phyloP scores from a whole-genome alignment of 257 asterid genomes.

The Solanum pimpinellifolium region DNA sequence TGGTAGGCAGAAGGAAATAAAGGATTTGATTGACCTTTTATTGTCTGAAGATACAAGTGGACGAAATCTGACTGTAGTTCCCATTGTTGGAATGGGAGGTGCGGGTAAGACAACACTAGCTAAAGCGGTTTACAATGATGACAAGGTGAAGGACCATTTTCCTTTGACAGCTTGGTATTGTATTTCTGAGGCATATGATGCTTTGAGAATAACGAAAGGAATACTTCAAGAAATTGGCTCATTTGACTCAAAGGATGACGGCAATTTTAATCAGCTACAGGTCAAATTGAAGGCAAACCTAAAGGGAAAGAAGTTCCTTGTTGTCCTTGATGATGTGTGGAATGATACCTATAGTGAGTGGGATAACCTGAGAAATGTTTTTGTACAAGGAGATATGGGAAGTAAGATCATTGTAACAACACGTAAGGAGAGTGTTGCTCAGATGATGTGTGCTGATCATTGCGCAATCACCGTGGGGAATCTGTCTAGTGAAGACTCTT shows the following conservation, averaged over 20 bases:
- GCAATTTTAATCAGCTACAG: conserved; percentile 33
- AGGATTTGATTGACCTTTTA: neutral
- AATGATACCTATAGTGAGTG: conserved; percentile 23
- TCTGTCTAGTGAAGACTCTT: neutral
- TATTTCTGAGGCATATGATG: conserved; percentile 19
- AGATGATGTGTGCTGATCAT: conserved; percentile 9
- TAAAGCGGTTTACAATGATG: conserved; percentile 32
- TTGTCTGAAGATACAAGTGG: neutral
- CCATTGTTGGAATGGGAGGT: neutral
- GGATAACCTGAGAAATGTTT: conserved; percentile 1
- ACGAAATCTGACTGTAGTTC: neutral
- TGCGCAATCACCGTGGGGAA: neutral
- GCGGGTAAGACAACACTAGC: conserved; percentile 50
- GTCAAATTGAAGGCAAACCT: conserved; percentile 26
- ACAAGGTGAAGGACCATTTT: conserved; percentile 16
- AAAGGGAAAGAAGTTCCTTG: conserved; percentile 32
- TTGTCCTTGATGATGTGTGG: conserved; percentile 56
- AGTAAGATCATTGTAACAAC: conserved; percentile 56
- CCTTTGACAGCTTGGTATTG: conserved; percentile 35
- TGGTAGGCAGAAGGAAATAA: neutral
- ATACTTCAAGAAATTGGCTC: conserved; percentile 4
- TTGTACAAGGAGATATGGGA: conserved; percentile 28
- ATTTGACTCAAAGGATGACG: conserved; percentile 1
- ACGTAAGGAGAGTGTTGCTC: conserved; percentile 31
- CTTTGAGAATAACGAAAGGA: conserved; percentile 20